Conservation (phyloP, 176 grass and related monocot species). For the Bothriochloa decipiens region DNA sequence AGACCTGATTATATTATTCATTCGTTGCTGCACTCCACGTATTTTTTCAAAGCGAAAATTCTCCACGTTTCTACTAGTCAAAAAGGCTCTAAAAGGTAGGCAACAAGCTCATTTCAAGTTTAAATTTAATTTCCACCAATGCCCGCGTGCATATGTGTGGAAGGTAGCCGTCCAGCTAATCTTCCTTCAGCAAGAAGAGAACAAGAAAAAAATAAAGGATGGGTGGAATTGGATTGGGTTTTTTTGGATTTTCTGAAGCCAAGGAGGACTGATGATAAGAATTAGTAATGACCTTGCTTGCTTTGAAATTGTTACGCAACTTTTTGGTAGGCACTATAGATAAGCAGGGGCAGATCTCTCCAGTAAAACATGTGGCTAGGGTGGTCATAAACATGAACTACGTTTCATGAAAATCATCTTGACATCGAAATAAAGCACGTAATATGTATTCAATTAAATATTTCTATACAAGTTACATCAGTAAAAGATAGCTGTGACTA, state of each 20-base stretch:
- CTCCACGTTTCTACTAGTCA: background rate
- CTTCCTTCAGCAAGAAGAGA: background rate
- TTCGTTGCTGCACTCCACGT: background rate
- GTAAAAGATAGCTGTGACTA: background rate
- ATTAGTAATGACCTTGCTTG: background rate
- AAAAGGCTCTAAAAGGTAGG: conserved; percentile 19
- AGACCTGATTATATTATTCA: background rate
- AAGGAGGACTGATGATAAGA: background rate
- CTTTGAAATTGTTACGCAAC: background rate
- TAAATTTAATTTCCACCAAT: background rate
- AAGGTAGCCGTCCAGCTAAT: conserved; percentile 38
- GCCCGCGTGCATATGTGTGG: background rate
- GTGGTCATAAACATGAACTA: no score
- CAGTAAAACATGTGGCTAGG: conserved; percentile 23
- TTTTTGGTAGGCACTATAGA: background rate
- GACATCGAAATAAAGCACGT: background rate
- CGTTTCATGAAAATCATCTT: background rate
- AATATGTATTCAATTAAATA: background rate
- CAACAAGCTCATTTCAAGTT: background rate
- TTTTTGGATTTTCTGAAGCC: conserved; percentile 32
- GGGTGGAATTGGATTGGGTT: background rate
- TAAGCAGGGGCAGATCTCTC: background rate
- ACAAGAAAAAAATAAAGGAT: background rate
- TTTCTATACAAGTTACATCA: background rate
- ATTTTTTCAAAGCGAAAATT: background rate